These are phyloP conservation scores for Calonectria fujianensis DNA, from an alignment of 2,329 filamentous ascomycete genomes.

Conservation along the genomic window DNA sequence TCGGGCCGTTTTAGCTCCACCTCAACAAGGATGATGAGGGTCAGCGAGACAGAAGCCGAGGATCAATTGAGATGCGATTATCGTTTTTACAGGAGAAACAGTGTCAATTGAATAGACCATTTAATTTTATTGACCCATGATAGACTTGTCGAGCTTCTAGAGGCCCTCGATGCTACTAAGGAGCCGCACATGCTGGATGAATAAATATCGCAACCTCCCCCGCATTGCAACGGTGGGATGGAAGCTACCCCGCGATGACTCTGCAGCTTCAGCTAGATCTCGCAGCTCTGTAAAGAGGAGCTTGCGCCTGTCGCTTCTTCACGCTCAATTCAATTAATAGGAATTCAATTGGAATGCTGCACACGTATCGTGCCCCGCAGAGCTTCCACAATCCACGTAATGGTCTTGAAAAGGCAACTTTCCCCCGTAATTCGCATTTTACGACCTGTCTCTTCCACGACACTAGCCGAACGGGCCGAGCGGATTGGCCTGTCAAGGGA, in stretches of 20 bases:
- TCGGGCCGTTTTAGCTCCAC: conserved; percentile 23
- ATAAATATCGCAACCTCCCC: conserved; percentile 25
- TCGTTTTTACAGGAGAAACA: background rate
- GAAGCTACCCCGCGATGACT: conserved; percentile 20
- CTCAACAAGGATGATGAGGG: conserved; percentile 10
- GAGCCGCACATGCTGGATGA: conserved; percentile 1
- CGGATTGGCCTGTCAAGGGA: conserved; percentile 14
- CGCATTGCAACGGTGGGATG: conserved; percentile 19
- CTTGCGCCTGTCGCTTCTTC: background rate
- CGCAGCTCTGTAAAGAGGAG: background rate
- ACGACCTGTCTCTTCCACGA: background rate
- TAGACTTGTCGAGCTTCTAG: background rate
- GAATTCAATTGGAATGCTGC: background rate
- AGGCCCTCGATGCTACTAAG: background rate
- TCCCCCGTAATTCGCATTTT: background rate
- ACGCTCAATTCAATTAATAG: background rate
- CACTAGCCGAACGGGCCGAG: conserved; percentile 31
- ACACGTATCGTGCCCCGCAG: background rate
- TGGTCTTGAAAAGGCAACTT: background rate
- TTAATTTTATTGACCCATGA: no score
- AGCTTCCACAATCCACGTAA: background rate
- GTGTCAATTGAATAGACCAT: background rate
- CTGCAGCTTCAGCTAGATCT: conserved; percentile 24
- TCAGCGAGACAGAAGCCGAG: background rate
- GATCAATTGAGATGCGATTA: background rate